phyloP scores from a whole-genome alignment of 1,139 yeast genomes.

The Maudiozyma humilis region DNA sequence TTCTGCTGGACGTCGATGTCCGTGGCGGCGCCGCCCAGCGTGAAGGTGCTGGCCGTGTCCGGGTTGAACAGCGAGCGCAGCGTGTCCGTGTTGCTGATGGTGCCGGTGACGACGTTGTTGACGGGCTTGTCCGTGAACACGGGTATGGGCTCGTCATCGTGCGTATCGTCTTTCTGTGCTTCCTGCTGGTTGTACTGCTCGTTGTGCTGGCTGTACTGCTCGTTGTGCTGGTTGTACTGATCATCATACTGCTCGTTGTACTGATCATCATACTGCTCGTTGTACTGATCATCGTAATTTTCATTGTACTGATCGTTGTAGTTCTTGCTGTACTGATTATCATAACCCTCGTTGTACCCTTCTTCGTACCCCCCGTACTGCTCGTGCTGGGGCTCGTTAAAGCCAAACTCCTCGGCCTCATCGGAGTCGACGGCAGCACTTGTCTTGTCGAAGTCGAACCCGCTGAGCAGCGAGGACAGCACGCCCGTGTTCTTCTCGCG shows the following conservation, averaged over 20 bases:
- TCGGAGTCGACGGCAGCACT: constrained; percentile 45
- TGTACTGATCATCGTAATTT: not conserved
- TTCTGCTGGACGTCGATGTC: constrained; percentile 34
- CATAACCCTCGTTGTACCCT: constrained; percentile 9
- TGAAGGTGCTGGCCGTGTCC: constrained; percentile 20
- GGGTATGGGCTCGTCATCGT: constrained; percentile 47
- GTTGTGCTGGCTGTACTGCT: constrained; percentile 13
- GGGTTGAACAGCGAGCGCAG: constrained; percentile 61
- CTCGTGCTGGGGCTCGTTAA: constrained; percentile 38
- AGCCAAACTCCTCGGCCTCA: constrained; percentile 36
- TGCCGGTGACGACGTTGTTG: constrained; percentile 19
- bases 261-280: not conserved
- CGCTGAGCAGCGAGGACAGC: constrained; percentile 44
- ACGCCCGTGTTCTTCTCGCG: constrained; percentile 39
- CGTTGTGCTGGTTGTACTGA: constrained; percentile 4
- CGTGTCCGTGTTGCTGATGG: constrained; percentile 44
- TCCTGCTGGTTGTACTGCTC: constrained; percentile 7
- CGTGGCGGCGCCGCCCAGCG: constrained; percentile 32
- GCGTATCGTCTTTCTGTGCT: constrained; percentile 12
- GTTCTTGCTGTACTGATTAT: constrained; percentile 3
- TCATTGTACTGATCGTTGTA: constrained; percentile 2
- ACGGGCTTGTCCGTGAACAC: constrained; percentile 35
- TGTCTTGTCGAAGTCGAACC: constrained; percentile 56
- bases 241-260: not conserved
- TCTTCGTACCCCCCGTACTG: constrained; percentile 19